Evolutionary conservation across 1,284 basidiomycete species (phyloP), one percentile per base, ranked within the genome.

Genomic region (Trichosporon faecale): DNA sequence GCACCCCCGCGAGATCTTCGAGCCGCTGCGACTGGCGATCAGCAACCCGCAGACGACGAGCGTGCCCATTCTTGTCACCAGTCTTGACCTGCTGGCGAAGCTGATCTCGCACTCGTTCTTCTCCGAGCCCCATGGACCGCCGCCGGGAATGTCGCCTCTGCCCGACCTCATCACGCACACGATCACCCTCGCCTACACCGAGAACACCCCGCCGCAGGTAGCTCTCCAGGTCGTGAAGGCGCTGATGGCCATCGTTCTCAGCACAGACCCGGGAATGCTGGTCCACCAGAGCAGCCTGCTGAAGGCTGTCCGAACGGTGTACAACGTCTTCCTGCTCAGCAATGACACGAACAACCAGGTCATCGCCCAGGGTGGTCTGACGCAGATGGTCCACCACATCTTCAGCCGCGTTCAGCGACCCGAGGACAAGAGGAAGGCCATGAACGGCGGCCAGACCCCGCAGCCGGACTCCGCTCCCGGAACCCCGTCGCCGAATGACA

Each of bases 71-170:
- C 92, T 95, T 89, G 92, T 96, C 77, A 93, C 94, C 25, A 95
- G 94, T 74, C 86, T 98, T 80, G 95, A 98, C 83, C 94, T 95
- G 77, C 93, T 97, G 71, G 92, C 94, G 64, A 98, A 98, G 84
- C 89, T 98, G 76, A 92, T 98, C 73, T 94, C 94, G 8, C 94
- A 98, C 82, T 94, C 93, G 44, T 98, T 98, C 87, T 98, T 98
- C 79, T 85, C 87, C 35, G 83, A 85, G 55, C 82, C 86, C n/a
- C 76, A 83, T 55, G 76, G 88, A 3, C 88, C 76, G 71, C 87
- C 72, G 82, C 83, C 74, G 78, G 88, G 40, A 85, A 88, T 67
- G 66, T 89, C 89, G 1, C 90, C 91, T 12, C 86, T 98, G 5
- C 91, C 96, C 29, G 95, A 98, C 79, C 84, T 95, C 33, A 93